These are phyloP conservation scores for Dactylellina sp. DNA, from an alignment of 2,329 filamentous ascomycete genomes.

Conservation along the genomic window DNA sequence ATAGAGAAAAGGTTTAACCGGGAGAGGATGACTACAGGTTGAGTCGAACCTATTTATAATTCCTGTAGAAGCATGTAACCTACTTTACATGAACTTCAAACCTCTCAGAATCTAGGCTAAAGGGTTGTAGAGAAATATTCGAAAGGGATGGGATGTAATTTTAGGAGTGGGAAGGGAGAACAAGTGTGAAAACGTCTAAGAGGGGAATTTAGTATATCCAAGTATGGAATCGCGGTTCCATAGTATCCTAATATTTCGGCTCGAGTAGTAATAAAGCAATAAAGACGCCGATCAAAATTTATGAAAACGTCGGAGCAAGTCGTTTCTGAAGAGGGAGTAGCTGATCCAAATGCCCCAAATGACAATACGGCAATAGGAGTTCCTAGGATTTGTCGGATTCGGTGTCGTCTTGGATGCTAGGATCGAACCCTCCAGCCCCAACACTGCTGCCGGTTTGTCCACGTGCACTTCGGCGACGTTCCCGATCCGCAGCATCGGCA, in stretches of 20 bases:
- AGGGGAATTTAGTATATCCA: neutral
- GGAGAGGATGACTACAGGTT: too few relatives aligned
- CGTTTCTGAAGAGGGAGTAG: too few relatives aligned
- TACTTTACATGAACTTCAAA: constrained; percentile 17
- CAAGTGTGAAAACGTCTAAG: neutral
- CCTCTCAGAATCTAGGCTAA: constrained; percentile 21
- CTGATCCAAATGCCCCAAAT: neutral
- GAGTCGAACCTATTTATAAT: too few relatives aligned
- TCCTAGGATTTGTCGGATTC: constrained; percentile 47
- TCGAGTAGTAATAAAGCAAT: neutral
- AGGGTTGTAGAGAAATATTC: constrained; percentile 7
- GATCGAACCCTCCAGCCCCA: constrained; percentile 49
- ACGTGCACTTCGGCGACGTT: constrained; percentile 12
- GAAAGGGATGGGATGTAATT: neutral
- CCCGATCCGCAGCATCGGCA: neutral
- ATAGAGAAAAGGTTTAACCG: too few relatives aligned
- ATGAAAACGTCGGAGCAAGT: neutral
- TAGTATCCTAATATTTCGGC: neutral
- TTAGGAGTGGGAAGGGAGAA: constrained; percentile 4
- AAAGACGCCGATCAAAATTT: neutral
- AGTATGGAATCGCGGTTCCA: constrained; percentile 10
- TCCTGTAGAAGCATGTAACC: constrained; percentile 3
- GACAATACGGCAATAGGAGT: neutral
- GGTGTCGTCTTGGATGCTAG: constrained; percentile 38
- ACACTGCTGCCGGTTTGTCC: constrained; percentile 43